These are phyloP conservation scores for Abrus precatorius DNA, from an alignment of 306 rosid genomes.

Conservation along the genomic window DNA sequence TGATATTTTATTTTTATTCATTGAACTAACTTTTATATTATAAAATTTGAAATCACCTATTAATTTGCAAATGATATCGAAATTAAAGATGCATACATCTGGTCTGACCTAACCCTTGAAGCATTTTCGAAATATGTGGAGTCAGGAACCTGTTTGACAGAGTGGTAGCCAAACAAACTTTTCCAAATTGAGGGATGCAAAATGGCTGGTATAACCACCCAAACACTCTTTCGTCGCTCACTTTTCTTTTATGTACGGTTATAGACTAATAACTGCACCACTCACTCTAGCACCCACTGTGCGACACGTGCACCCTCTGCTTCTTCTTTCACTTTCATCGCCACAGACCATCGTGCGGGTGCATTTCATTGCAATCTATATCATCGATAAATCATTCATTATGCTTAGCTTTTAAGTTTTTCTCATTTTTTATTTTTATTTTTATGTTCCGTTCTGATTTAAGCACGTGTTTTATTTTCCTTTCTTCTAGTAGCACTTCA, in stretches of 20 bases:
- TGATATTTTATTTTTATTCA: no score
- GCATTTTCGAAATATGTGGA: conserved; percentile 10
- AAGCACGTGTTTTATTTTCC: conserved; percentile 37
- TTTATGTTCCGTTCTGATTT: not conserved
- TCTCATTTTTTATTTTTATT: not conserved
- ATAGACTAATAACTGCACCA: not conserved
- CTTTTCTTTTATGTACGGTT: not conserved
- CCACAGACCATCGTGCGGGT: not conserved
- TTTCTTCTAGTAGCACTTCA: not conserved
- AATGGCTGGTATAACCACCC: conserved; percentile 48
- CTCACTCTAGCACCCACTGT: not conserved
- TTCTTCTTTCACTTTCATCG: not conserved
- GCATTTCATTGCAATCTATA: conserved; percentile 4
- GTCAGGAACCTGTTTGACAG: conserved; percentile 10
- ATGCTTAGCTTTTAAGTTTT: not conserved
- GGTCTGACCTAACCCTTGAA: conserved; percentile 22
- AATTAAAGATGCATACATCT: not conserved
- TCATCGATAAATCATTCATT: not conserved
- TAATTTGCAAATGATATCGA: no score
- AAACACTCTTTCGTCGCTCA: not conserved
- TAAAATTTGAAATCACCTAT: no score
- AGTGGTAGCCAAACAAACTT: conserved; percentile 36
- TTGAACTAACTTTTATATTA: no score
- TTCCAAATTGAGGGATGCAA: conserved; percentile 39
- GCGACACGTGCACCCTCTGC: not conserved